Evolutionary conservation across 1,284 basidiomycete species (phyloP).

Genomic region (Malassezia restricta): DNA sequence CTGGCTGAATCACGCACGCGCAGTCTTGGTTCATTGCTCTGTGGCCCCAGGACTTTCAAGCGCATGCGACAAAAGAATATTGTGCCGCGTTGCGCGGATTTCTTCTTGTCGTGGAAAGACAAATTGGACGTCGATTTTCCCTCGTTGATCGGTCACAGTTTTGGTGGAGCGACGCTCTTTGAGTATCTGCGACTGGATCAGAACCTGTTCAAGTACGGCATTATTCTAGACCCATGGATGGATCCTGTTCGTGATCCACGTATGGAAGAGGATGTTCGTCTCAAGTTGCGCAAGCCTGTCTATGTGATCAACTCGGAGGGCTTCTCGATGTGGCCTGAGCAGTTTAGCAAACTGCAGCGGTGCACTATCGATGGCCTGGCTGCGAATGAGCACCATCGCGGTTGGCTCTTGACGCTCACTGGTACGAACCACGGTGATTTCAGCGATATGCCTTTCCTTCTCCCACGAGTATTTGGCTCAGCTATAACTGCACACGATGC

Average conservation of each 20-base stretch:
- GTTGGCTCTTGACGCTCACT: slow-evolving; percentile 32
- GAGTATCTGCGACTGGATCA: slow-evolving; percentile 22
- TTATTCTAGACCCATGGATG: slow-evolving; percentile 34
- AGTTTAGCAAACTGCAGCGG: slow-evolving; percentile 23
- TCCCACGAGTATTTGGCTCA: slow-evolving; percentile 32
- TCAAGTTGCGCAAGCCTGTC: slow-evolving; percentile 19
- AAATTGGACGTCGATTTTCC: slow-evolving; percentile 27
- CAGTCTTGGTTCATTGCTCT: slow-evolving; percentile 23
- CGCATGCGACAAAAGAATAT: background rate
- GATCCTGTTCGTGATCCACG: slow-evolving; percentile 26
- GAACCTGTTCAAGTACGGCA: slow-evolving; percentile 18
- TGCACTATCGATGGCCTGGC: slow-evolving; percentile 21
- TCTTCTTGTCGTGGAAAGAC: slow-evolving; percentile 24
- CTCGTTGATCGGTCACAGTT: slow-evolving; percentile 35
- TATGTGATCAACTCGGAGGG: slow-evolving; percentile 32
- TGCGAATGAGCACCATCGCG: slow-evolving; percentile 16
- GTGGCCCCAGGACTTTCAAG: slow-evolving; percentile 6
- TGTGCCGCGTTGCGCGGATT: background rate
- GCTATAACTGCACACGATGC: slow-evolving; percentile 22
- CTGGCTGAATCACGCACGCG: slow-evolving; percentile 28
- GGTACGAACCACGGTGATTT: slow-evolving; percentile 36
- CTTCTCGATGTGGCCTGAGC: slow-evolving; percentile 26
- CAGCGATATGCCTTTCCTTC: slow-evolving; percentile 28
- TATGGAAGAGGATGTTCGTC: slow-evolving; percentile 18
- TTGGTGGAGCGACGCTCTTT: slow-evolving; percentile 39